phyloP scores from a whole-genome alignment of 495 filamentous ascomycete genomes.

The Hyaloscypha bicolor region DNA sequence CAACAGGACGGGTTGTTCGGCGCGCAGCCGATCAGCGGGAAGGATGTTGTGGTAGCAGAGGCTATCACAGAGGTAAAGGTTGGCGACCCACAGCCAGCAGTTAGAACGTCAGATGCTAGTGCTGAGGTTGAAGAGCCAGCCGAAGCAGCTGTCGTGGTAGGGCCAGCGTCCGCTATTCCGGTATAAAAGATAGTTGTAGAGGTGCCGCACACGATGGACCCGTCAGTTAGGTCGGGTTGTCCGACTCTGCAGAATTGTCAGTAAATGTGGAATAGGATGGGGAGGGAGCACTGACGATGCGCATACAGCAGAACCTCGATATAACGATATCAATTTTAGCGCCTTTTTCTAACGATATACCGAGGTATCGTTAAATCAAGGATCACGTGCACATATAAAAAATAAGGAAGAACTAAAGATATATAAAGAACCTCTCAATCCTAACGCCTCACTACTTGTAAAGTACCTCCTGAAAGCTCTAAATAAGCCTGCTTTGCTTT shows the following conservation, averaged over 20 bases:
- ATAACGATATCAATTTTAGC: too few species aligned
- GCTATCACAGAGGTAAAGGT: conserved; percentile 11
- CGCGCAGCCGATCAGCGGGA: conserved; percentile 10
- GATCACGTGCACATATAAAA: too few species aligned
- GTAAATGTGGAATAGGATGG: conserved; percentile 6
- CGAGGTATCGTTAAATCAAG: too few species aligned
- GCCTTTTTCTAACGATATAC: too few species aligned
- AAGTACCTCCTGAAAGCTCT: too few species aligned
- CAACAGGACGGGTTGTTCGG: conserved; percentile 11
- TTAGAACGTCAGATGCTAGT: conserved; percentile 6
- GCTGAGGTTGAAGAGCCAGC: conserved; percentile 3
- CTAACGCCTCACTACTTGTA: too few species aligned
- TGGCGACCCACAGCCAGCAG: conserved; percentile 9
- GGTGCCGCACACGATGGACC: conserved; percentile 9
- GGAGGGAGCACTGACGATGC: conserved; percentile 11
- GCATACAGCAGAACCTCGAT: too few species aligned
- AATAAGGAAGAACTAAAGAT: too few species aligned
- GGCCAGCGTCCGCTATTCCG: conserved; percentile 2
- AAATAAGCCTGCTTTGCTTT: too few species aligned
- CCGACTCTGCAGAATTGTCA: conserved; percentile 7
- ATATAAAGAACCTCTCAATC: too few species aligned
- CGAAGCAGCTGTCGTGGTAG: conserved; percentile 1
- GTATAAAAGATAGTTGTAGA: conserved; percentile 13
- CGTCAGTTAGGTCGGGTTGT: conserved; percentile 3
- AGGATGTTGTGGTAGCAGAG: conserved; percentile 12